phyloP scores from a whole-genome alignment of 176 grass and related monocot genomes.

The Raddia guianensis region DNA sequence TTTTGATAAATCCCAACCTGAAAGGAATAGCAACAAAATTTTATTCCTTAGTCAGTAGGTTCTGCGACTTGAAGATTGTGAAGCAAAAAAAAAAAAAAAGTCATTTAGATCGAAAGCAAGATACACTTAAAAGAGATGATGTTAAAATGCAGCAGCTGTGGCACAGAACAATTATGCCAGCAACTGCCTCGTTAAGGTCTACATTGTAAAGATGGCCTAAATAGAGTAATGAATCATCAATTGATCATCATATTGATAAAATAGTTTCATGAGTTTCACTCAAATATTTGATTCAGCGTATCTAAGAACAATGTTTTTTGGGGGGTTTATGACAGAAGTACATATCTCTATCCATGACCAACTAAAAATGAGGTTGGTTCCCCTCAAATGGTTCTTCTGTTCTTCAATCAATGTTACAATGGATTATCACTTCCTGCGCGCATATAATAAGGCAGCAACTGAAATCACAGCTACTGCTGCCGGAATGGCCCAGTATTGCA shows the following conservation, averaged over 20 bases:
- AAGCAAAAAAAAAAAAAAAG: background rate
- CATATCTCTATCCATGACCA: conserved; percentile 28
- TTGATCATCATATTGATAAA: background rate
- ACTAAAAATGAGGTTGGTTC: conserved; percentile 36
- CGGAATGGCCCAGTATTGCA: conserved; percentile 57
- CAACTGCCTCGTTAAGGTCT: conserved; percentile 7
- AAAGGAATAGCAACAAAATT: background rate
- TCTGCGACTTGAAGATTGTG: background rate
- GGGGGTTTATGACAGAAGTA: conserved; percentile 23
- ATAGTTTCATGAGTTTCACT: conserved; percentile 26
- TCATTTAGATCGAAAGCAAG: background rate
- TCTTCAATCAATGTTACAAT: conserved; percentile 13
- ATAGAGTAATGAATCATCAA: conserved; percentile 24
- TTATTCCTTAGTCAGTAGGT: background rate
- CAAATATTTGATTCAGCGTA: conserved; percentile 33
- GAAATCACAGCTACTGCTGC: conserved; percentile 58
- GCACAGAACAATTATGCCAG: background rate
- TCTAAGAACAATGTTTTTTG: conserved; percentile 11
- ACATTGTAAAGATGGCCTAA: background rate
- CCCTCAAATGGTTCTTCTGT: conserved; percentile 12
- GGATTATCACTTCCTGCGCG: conserved; percentile 52
- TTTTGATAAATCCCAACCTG: background rate
- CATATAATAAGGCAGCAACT: conserved; percentile 57
- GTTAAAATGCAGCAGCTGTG: conserved; percentile 1
- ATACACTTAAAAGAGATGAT: background rate